Percentiles rank a stretch among this genome's conserved stretches.
Conservation (phyloP, 306 rosid species). For the Dryas octopetala region DNA sequence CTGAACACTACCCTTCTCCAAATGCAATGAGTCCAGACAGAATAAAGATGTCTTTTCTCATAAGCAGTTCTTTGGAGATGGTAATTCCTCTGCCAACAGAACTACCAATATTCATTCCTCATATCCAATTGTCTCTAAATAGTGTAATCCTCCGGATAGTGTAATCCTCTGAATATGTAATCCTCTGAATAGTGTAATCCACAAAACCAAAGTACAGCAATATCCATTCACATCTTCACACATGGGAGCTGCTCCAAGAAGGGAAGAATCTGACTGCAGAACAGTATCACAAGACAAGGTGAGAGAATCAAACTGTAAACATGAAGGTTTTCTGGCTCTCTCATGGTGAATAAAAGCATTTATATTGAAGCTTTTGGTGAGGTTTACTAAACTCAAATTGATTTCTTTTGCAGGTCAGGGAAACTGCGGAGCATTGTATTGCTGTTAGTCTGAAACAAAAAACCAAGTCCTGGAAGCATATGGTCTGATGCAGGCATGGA, state of each 20-base stretch:
- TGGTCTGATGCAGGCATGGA: slow-evolving; percentile 3
- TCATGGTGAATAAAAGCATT: neutral
- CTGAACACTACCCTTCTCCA: neutral
- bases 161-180: too few relatives aligned
- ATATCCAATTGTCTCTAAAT: neutral
- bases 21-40: neutral
- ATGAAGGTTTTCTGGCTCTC: too few relatives aligned
- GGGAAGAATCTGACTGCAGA: slow-evolving; percentile 3
- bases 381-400: neutral
- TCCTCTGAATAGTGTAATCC: too few relatives aligned
- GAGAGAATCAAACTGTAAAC: slow-evolving; percentile 28
- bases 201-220: neutral
- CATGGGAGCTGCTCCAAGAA: neutral
- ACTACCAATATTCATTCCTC: neutral
- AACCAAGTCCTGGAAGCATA: too few relatives aligned
- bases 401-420: too few relatives aligned
- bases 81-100: slow-evolving; percentile 17
- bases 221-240: neutral
- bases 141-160: too few relatives aligned
- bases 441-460: too few relatives aligned
- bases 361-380: slow-evolving; percentile 8
- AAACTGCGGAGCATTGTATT: too few relatives aligned
- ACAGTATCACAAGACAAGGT: slow-evolving; percentile 34
- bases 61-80: neutral
- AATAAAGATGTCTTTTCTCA: neutral